phyloP scores from a whole-genome alignment of 2,329 filamentous ascomycete genomes.

The Gliomastix tumulicola region DNA sequence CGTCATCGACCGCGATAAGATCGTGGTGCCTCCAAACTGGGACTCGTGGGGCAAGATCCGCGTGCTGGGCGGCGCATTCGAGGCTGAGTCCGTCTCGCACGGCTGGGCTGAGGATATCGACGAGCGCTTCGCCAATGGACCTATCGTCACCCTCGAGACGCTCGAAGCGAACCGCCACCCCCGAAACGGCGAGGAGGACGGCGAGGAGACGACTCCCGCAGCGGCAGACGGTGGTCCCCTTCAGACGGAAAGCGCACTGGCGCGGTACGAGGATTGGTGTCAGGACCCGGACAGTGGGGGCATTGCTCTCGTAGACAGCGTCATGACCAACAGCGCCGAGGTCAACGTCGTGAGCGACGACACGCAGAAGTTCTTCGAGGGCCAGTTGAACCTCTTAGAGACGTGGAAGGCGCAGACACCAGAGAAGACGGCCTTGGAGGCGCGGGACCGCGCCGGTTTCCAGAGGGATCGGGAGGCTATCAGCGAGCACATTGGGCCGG shows the following conservation, averaged over 20 bases:
- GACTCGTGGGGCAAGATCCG: slow-evolving; percentile 98
- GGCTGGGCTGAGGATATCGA: slow-evolving; percentile 84
- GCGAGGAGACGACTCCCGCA: slow-evolving; percentile 8
- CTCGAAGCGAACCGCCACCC: slow-evolving; percentile 12
- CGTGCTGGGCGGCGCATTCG: slow-evolving; percentile 83
- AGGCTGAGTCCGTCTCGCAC: slow-evolving; percentile 78
- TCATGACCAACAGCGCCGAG: slow-evolving; percentile 25
- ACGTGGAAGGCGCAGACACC: slow-evolving; percentile 43
- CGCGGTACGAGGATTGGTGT: slow-evolving; percentile 73
- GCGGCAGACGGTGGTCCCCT: too few species aligned
- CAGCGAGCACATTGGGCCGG: slow-evolving; percentile 82
- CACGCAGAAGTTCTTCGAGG: slow-evolving; percentile 68
- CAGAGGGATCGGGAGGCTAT: slow-evolving; percentile 35
- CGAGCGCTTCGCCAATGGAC: slow-evolving; percentile 28
- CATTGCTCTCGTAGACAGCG: slow-evolving; percentile 28
- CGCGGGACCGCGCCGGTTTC: slow-evolving; percentile 4
- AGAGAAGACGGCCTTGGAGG: slow-evolving; percentile 1
- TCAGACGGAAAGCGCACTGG: slow-evolving; percentile 46
- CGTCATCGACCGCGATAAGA: slow-evolving; percentile 88
- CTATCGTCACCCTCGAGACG: slow-evolving; percentile 9
- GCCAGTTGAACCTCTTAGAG: slow-evolving; percentile 72
- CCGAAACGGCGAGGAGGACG: slow-evolving; percentile 11
- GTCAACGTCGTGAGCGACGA: slow-evolving; percentile 41
- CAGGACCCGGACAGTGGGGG: slow-evolving; percentile 64
- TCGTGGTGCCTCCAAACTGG: slow-evolving; percentile 93